A percentile compares a stretch with the other conserved stretches of the same genome.
Evolutionary conservation across 257 asterid species (phyloP).

Genomic region (Salvia rosmarinus): DNA sequence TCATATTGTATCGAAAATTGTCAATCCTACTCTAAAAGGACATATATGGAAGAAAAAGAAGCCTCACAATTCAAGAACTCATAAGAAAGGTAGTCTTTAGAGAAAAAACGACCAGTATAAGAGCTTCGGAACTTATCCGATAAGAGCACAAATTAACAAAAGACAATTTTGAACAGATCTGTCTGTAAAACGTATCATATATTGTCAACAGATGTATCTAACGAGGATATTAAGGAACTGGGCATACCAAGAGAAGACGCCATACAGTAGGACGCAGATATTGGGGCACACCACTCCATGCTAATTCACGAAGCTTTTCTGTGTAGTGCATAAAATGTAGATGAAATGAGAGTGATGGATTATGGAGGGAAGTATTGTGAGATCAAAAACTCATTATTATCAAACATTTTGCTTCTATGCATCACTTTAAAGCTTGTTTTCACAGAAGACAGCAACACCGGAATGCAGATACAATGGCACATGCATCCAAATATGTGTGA

Average conservation of each 20-base stretch:
- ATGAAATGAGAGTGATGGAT: no score
- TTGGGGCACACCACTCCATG: constrained; percentile 99
- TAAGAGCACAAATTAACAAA: neutral
- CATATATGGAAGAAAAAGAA: neutral
- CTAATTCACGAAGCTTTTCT: constrained; percentile 89
- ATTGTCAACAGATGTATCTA: neutral
- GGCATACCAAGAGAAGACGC: constrained; percentile 92
- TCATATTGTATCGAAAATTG: no score
- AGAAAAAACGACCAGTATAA: neutral
- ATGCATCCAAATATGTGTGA: no score
- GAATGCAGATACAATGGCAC: no score
- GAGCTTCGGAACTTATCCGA: neutral
- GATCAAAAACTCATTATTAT: no score
- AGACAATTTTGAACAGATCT: neutral
- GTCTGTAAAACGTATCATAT: neutral
- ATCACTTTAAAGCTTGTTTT: no score
- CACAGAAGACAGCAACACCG: no score
- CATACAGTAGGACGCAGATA: constrained; percentile 88
- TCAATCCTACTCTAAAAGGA: neutral
- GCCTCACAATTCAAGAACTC: neutral
- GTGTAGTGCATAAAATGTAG: no score
- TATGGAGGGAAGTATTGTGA: no score
- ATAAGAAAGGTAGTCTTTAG: neutral
- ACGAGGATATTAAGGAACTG: constrained; percentile 8
- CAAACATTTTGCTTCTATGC: no score